phyloP scores from a whole-genome alignment of 176 grass and related monocot species.

The Triticum urartu region DNA sequence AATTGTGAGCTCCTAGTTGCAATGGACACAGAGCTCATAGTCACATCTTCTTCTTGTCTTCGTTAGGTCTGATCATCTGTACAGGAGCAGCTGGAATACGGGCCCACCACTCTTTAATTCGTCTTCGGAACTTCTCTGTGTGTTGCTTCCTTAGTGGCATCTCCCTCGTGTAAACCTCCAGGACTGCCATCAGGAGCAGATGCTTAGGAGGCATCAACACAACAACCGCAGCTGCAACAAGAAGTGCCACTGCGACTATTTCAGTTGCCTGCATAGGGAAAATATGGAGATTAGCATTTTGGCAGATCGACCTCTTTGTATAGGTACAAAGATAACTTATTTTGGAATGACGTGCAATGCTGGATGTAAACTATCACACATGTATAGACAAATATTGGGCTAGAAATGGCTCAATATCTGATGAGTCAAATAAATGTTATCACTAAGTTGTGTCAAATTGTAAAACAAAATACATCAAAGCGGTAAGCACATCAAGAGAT shows the following conservation, averaged over 20 bases:
- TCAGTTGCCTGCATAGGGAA: conserved; percentile 48
- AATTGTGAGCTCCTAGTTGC: background rate
- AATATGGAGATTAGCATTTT: conserved; percentile 34
- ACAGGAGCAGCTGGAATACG: conserved; percentile 81
- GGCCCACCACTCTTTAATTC: conserved; percentile 83
- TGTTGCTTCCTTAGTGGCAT: conserved; percentile 74
- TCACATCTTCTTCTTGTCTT: conserved; percentile 69
- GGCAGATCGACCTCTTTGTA: background rate
- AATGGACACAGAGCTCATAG: background rate
- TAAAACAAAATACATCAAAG: conserved; percentile 3
- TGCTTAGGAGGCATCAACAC: conserved; percentile 45
- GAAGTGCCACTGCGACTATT: conserved; percentile 45
- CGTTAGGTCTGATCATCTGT: conserved; percentile 55
- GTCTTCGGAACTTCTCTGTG: conserved; percentile 58
- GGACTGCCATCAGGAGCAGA: conserved; percentile 44
- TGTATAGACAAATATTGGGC: background rate
- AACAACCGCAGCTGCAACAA: conserved; percentile 46
- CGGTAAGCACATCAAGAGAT: background rate
- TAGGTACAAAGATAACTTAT: background rate
- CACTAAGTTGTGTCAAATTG: background rate
- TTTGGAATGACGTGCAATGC: background rate
- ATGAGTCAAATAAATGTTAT: background rate
- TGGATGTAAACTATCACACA: background rate
- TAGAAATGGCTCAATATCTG: background rate
- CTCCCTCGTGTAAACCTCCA: conserved; percentile 79